Base-by-base conservation (phyloP, 1,284 basidiomycete species). In the Wolfiporia cocos region DNA sequence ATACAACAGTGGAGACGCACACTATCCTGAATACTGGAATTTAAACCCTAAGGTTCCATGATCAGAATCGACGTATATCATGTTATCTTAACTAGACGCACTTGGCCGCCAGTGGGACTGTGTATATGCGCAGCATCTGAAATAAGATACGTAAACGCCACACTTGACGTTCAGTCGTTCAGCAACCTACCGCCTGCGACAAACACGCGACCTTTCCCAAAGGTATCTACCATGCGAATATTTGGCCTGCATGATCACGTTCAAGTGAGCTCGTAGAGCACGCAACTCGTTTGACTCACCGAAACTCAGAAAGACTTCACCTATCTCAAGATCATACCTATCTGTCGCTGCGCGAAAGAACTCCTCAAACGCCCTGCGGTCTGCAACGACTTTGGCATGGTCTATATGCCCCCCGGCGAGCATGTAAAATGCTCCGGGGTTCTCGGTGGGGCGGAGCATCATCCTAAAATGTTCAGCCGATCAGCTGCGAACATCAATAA, bases 191-290 rank as follows among this genome's bases (percentile, higher is more conserved):
- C 67, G 50, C 67, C 66, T 4, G 52, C 56, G 17, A 69, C 44
- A 41, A 68, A 66, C 2, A 57, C 56, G 7, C 61, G 44, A 0
- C 62, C 66, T 19, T 55, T 51, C 10, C 41, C 46, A 44, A 69
- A 62, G 34, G 57, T 56, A 30, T 64, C 53, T 3, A 61, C 60
- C 58, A 66, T 63, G 2, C 65, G 48, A 34, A 67, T 61, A 45
- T 65, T 67, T 1, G 62, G 58, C 20, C 67, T 68, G 24, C 11
- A 29, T n/a, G n/a, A 29, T 9, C n/a, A 29, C n/a, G 9, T 9
- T 9, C 26, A n/a, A 29, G 26, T 7, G 9, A 9, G 9, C 7
- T 29, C 26, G n/a, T 29, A 7, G n/a, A 29, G 9, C 26, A 7
- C 26, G 7, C 26, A 7, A 7, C 14, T 32, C 41, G 43, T 41